These are phyloP conservation scores for Acrodontium crateriforme DNA, from an alignment of 2,329 filamentous ascomycete genomes.

Conservation along the genomic window DNA sequence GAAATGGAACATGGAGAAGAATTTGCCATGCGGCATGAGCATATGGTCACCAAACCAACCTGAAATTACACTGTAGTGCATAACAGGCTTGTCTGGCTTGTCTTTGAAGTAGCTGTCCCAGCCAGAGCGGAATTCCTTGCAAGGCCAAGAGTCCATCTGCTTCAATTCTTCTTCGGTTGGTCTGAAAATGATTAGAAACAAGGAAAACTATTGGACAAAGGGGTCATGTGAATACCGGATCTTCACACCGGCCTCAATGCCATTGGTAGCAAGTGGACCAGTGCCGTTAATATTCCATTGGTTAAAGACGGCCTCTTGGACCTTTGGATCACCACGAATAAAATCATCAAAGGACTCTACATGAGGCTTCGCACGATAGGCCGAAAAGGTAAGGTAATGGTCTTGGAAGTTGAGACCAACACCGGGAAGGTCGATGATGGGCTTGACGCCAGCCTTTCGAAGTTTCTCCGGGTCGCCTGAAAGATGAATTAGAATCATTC, in stretches of 20 bases:
- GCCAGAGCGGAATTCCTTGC: constrained; percentile 56
- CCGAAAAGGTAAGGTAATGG: constrained; percentile 58
- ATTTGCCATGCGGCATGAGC: constrained; percentile 58
- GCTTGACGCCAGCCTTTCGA: constrained; percentile 51
- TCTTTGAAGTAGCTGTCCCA: constrained; percentile 77
- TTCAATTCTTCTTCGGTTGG: constrained; percentile 55
- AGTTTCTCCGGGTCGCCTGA: constrained; percentile 55
- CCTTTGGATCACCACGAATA: constrained; percentile 55
- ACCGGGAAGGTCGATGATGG: constrained; percentile 55
- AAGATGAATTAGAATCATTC: neutral
- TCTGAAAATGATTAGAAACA: no score
- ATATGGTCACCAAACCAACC: constrained; percentile 43
- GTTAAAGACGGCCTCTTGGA: constrained; percentile 59
- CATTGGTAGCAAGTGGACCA: constrained; percentile 63
- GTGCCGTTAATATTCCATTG: constrained; percentile 72
- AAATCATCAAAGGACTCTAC: constrained; percentile 74
- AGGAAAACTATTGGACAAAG: no score
- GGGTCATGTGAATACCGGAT: constrained; percentile 17
- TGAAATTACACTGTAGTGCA: constrained; percentile 69
- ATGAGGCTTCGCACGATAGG: constrained; percentile 58
- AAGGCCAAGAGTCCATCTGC: constrained; percentile 59
- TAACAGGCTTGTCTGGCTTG: constrained; percentile 66
- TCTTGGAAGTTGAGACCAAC: constrained; percentile 68
- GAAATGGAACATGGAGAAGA: constrained; percentile 78
- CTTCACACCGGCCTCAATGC: constrained; percentile 69